A percentile compares a stretch with the other conserved stretches of the same genome.
Evolutionary conservation across 2,329 filamentous ascomycete genomes (phyloP).

Genomic region (Colletotrichum orchidophilum): DNA sequence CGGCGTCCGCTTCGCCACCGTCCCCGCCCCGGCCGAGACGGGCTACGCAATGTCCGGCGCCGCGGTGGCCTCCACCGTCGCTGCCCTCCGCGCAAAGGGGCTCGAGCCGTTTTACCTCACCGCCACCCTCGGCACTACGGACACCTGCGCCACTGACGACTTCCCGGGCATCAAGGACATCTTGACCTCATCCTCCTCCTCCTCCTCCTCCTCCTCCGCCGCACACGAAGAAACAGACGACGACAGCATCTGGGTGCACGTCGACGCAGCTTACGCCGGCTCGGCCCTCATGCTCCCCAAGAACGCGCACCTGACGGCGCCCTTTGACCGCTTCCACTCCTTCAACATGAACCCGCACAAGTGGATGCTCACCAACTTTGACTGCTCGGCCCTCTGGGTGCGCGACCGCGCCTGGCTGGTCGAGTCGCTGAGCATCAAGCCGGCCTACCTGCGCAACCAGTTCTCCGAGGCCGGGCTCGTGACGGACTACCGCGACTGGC

Average conservation of each 20-base stretch:
- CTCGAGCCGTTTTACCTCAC: slow-evolving; percentile 90
- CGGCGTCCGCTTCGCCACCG: slow-evolving; percentile 80
- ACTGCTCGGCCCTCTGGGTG: slow-evolving; percentile 83
- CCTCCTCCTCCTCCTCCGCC: no score
- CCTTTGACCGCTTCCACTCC: slow-evolving; percentile 78
- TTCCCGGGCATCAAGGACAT: slow-evolving; percentile 72
- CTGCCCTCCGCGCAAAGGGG: slow-evolving; percentile 72
- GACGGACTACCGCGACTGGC: slow-evolving; percentile 97
- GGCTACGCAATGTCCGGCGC: slow-evolving; percentile 76
- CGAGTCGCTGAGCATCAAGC: slow-evolving; percentile 79
- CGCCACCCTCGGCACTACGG: slow-evolving; percentile 84
- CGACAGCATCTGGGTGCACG: slow-evolving; percentile 84
- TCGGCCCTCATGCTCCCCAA: slow-evolving; percentile 85
- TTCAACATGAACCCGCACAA: slow-evolving; percentile 99
- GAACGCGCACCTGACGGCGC: slow-evolving; percentile 73
- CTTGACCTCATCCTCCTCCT: no score
- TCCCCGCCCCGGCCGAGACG: slow-evolving; percentile 69
- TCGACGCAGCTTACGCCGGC: slow-evolving; percentile 93
- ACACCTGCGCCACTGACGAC: slow-evolving; percentile 88
- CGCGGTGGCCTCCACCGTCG: slow-evolving; percentile 69
- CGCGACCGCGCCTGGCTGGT: slow-evolving; percentile 80
- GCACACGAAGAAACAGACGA: no score
- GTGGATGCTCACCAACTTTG: slow-evolving; percentile 95
- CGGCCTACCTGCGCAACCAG: slow-evolving; percentile 82
- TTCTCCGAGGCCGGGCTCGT: slow-evolving; percentile 85